A percentile compares a stretch with the other conserved stretches of the same genome.
Conservation (phyloP, 2,329 filamentous ascomycete genomes). For the Gaeumannomyces tritici region DNA sequence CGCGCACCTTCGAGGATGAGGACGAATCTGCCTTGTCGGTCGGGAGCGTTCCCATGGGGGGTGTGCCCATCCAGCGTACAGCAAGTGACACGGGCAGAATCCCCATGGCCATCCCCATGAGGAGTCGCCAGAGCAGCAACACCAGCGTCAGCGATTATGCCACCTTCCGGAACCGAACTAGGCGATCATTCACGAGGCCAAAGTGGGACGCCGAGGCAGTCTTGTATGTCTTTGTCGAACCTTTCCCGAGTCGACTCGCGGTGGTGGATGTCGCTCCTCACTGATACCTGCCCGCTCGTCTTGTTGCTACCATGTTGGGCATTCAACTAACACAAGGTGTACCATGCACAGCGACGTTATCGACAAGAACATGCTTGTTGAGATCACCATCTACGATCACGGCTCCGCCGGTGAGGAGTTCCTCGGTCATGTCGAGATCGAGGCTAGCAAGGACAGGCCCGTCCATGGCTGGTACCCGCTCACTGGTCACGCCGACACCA, state of each 20-base stretch:
- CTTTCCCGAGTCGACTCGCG: neutral
- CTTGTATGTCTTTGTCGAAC: conserved; percentile 59
- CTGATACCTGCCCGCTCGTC: neutral
- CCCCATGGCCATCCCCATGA: conserved; percentile 91
- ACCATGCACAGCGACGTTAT: conserved; percentile 74
- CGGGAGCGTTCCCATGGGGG: conserved; percentile 31
- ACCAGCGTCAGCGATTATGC: conserved; percentile 67
- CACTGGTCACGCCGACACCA: conserved; percentile 63
- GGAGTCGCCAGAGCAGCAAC: conserved; percentile 91
- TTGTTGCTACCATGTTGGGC: neutral
- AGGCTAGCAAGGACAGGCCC: conserved; percentile 59
- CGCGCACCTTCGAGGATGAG: conserved; percentile 52
- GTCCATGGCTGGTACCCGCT: conserved; percentile 81
- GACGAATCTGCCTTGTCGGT: conserved; percentile 36
- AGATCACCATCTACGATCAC: conserved; percentile 88
- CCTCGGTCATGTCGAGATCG: conserved; percentile 79
- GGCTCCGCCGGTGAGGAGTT: conserved; percentile 76
- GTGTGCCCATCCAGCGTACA: conserved; percentile 50
- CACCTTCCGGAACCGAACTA: conserved; percentile 47
- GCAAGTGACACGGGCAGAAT: conserved; percentile 74
- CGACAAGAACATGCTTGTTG: conserved; percentile 79
- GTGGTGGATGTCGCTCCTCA: neutral
- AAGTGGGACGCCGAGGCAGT: conserved; percentile 93
- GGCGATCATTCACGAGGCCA: conserved; percentile 63
- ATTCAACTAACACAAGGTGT: neutral